A percentile compares a stretch with the other conserved stretches of the same genome.
Conservation (phyloP, 345 rosid species). For the Salix koriyanagi region DNA sequence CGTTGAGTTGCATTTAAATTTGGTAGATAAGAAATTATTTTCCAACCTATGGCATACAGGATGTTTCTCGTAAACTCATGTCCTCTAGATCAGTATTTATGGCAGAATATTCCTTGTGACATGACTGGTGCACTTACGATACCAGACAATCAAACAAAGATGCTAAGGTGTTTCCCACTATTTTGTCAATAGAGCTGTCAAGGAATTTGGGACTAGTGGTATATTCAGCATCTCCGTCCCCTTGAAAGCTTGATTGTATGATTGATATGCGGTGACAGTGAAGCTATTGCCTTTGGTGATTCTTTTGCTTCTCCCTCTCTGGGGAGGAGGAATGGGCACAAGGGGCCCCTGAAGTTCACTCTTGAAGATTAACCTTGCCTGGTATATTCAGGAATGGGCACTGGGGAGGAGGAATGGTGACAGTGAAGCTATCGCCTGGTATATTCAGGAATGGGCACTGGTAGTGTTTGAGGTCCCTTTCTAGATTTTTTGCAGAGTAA, state of each 20-base stretch:
- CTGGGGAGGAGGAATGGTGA: too few relatives aligned
- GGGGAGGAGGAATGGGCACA: background rate
- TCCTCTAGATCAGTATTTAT: background rate
- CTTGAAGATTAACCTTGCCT: background rate
- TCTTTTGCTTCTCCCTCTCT: background rate
- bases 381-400: too few relatives aligned
- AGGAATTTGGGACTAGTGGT: background rate
- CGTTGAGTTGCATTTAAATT: background rate
- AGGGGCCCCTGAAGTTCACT: background rate
- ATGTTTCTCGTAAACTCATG: background rate
- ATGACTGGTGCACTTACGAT: background rate
- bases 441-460: too few relatives aligned
- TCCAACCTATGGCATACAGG: background rate
- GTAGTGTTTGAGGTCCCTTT: background rate
- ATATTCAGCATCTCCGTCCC: background rate
- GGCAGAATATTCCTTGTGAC: background rate
- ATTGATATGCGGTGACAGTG: background rate
- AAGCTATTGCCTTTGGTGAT: background rate
- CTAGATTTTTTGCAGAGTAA: background rate
- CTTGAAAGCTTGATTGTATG: background rate
- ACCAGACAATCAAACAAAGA: background rate
- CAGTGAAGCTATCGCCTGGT: too few relatives aligned
- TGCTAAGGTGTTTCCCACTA: background rate
- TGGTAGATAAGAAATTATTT: background rate
- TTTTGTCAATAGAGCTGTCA: background rate